Evolutionary conservation across 805 yeast species (phyloP).

Genomic region (Ogataea wickerhamii): DNA sequence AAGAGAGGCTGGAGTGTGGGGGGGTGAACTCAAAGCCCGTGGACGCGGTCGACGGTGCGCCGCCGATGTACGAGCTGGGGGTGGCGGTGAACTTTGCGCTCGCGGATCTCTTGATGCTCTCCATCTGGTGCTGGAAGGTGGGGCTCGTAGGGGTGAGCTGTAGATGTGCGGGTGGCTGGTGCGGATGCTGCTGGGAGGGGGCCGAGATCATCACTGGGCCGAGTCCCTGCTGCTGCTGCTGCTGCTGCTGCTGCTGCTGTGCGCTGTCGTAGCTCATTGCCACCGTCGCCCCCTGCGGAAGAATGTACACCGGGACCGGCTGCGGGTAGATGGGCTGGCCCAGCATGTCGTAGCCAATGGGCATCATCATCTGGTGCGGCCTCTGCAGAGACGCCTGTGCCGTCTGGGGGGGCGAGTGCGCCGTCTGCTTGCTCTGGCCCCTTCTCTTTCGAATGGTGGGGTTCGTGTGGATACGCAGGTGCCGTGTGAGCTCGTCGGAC

Average conservation of each 20-base stretch:
- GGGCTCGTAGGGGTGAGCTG: slow-evolving; percentile 18
- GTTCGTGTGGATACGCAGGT: slow-evolving; percentile 72
- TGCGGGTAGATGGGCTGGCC: slow-evolving; percentile 32
- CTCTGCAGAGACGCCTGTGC: slow-evolving; percentile 4
- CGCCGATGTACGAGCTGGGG: slow-evolving; percentile 17
- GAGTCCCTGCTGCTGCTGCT: slow-evolving; percentile 11
- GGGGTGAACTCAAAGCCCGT: slow-evolving; percentile 22
- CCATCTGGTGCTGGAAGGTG: slow-evolving; percentile 6
- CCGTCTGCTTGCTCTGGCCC: slow-evolving; percentile 23
- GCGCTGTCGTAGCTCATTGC: slow-evolving; percentile 14
- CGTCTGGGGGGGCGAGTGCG: slow-evolving; percentile 3
- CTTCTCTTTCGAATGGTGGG: slow-evolving; percentile 57
- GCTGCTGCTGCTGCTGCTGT: slow-evolving; percentile 5
- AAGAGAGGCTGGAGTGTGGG: slow-evolving; percentile 29
- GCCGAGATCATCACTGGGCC: slow-evolving; percentile 1
- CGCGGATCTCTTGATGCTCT: slow-evolving; percentile 11
- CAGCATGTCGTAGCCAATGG: slow-evolving; percentile 30
- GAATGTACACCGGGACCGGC: slow-evolving; percentile 28
- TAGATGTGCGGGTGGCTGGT: neutral
- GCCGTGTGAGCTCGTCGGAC: slow-evolving; percentile 83
- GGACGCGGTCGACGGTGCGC: neutral
- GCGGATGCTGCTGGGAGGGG: slow-evolving; percentile 5
- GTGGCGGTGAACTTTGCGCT: slow-evolving; percentile 25
- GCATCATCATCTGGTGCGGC: slow-evolving; percentile 22
- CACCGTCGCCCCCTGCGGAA: slow-evolving; percentile 24